Evolutionary conservation across 305 asterid genomes (phyloP).

Genomic region (Stenogyne calaminthoides): DNA sequence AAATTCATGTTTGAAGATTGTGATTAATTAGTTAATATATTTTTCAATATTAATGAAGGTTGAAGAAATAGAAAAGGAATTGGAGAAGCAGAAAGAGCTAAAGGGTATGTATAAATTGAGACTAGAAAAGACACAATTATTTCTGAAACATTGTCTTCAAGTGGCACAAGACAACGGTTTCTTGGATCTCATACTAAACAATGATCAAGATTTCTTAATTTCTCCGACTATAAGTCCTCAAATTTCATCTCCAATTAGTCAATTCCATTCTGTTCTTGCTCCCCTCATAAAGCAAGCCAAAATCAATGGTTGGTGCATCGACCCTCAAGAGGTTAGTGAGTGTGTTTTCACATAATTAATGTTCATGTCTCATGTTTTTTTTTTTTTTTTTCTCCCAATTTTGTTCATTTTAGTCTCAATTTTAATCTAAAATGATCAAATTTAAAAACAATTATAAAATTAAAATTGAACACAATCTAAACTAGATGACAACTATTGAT

Average conservation of each 20-base stretch:
- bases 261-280: slow-evolving; percentile 42
- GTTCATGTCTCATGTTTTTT: too few relatives aligned
- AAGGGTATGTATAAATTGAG: slow-evolving; percentile 52
- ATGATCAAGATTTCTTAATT: slow-evolving; percentile 32
- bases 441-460: too few relatives aligned
- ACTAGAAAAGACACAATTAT: slow-evolving; percentile 56
- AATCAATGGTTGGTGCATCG: slow-evolving; percentile 65
- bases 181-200: slow-evolving; percentile 57
- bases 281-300: slow-evolving; percentile 53
- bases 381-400: too few relatives aligned
- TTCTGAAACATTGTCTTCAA: slow-evolving; percentile 62
- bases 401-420: too few relatives aligned
- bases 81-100: slow-evolving; percentile 55
- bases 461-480: too few relatives aligned
- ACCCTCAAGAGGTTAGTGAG: slow-evolving; percentile 61
- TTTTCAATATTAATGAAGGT: slow-evolving; percentile 32
- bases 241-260: slow-evolving; percentile 28
- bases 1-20: neutral
- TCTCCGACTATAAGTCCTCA: slow-evolving; percentile 27
- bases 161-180: slow-evolving; percentile 75
- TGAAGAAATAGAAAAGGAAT: slow-evolving; percentile 51
- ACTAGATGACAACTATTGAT: too few relatives aligned
- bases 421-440: too few relatives aligned
- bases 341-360: too few relatives aligned
- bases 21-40: neutral